Base-by-base conservation (phyloP, 805 yeast genomes). In the Debaryomyces hansenii region DNA sequence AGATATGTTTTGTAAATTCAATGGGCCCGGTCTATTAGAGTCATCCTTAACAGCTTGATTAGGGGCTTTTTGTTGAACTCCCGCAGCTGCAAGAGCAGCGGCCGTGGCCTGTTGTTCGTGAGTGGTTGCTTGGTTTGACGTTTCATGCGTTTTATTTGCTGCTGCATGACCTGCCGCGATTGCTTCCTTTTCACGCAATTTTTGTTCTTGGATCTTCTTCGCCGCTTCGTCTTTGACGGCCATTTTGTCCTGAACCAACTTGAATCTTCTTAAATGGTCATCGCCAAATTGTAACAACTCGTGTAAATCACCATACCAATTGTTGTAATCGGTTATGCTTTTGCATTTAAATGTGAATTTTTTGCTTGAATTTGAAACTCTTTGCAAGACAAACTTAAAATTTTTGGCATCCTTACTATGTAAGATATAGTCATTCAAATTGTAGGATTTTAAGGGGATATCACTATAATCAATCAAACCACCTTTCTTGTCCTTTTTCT, bases 271-370 rank as follows among this genome's bases (percentile, higher is more conserved):
- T 31, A 68, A 58, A 37, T 80, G 78, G 32, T 64, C 57, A 44
- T 65, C 62, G 18, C 72, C 70, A 52, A 74, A 79, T 40, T 72
- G 67, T 28, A 78, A 70, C 52, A 84, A 64, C 50, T 81, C 83
- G 27, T 68, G 64, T 38, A 84, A 62, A 57, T 83, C 85, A 24
- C 70, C 74, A 31, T 69, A 63, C 89, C 89, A 84, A 52, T 71
- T 72, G 20, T 57, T 58, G 42, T 76, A 76, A 42, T 79, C 79
- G 31, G 63, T 69, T 12, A 54, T 62, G 21, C 67, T 70, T 49
- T 74, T 57, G 62, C 84, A 65, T 65, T 75, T 68, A 60, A 78
- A 78, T 1, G 73, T 67, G 40, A 57, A 54, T 54, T 67, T 70
- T 27, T 66, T 66, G 15, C 58, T 49, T 15, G 54, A 46, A 46